Evolutionary conservation across 139 green algal species (phyloP).

Genomic region (Picocystis salinarum): DNA sequence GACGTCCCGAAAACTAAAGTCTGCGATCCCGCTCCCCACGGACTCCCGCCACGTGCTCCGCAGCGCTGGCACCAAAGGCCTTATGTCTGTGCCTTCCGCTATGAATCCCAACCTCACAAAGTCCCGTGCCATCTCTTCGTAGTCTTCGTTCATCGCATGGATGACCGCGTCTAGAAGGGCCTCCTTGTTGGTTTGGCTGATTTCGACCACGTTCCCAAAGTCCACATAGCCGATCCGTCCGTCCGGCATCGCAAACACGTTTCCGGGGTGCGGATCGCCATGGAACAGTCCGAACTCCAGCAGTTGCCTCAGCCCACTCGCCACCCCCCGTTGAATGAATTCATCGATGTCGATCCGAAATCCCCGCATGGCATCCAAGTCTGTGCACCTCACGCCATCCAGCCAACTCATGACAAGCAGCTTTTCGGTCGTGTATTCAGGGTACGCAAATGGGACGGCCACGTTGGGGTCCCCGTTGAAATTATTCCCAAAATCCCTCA

Average conservation of each 20-base stretch:
- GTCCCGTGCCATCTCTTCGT: conserved; percentile 63
- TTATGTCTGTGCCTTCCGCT: conserved; percentile 71
- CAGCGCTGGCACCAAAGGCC: conserved; percentile 44
- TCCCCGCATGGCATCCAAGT: conserved; percentile 28
- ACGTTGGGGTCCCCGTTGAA: conserved; percentile 76
- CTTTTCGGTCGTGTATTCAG: conserved; percentile 44
- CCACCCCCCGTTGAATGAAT: conserved; percentile 88
- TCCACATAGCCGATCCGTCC: conserved; percentile 98
- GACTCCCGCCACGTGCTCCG: conserved; percentile 91
- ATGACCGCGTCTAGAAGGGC: conserved; percentile 91
- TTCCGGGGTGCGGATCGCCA: conserved; percentile 81
- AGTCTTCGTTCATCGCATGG: conserved; percentile 98
- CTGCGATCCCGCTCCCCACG: conserved; percentile 50
- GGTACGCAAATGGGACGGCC: conserved; percentile 88
- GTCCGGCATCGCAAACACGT: conserved; percentile 92
- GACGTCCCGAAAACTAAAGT: conserved; percentile 97
- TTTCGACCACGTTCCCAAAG: conserved; percentile 99
- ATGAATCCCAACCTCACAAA: conserved; percentile 96
- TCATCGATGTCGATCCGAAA: conserved; percentile 57
- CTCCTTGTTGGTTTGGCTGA: conserved; percentile 32
- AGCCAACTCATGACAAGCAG: conserved; percentile 98
- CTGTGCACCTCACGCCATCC: conserved; percentile 84
- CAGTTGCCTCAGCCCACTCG: conserved; percentile 81
- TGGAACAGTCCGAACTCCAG: conserved; percentile 98
- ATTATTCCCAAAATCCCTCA: conserved; percentile 80